These are phyloP conservation scores for Eucalyptus cloeziana DNA, from an alignment of 345 rosid species.

Conservation along the genomic window DNA sequence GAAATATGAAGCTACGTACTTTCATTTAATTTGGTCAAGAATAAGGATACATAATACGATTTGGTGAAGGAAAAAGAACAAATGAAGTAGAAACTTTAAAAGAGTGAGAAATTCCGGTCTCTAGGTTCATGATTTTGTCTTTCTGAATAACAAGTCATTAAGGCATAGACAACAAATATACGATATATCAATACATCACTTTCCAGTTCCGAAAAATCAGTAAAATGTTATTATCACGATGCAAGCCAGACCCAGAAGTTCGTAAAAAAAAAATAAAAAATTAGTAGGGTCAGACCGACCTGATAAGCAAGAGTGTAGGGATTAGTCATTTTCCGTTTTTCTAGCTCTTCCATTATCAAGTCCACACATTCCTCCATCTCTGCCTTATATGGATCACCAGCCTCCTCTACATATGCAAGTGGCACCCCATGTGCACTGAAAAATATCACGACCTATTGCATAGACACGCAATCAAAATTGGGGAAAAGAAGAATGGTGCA, in stretches of 20 bases:
- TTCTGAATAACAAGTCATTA: not conserved
- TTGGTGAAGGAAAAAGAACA: not conserved
- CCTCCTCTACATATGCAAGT: slow-evolving; percentile 97
- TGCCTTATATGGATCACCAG: slow-evolving; percentile 99
- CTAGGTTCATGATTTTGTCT: not conserved
- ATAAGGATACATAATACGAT: not conserved
- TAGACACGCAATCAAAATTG: not conserved
- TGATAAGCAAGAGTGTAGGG: slow-evolving; percentile 92
- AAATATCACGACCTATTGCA: slow-evolving; percentile 81
- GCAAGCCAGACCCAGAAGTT: not conserved
- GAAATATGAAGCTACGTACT: not conserved
- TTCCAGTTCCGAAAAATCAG: not conserved
- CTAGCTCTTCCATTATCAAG: slow-evolving; percentile 92
- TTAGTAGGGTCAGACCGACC: slow-evolving; percentile 18
- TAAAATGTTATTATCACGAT: not conserved
- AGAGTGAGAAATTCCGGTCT: not conserved
- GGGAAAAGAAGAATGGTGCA: not conserved
- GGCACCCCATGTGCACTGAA: slow-evolving; percentile 99
- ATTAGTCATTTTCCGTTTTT: slow-evolving; percentile 63
- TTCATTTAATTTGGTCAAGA: not conserved
- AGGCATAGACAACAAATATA: not conserved
- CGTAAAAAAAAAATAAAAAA: not conserved
- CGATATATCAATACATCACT: not conserved
- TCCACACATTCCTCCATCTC: slow-evolving; percentile 99
- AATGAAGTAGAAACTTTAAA: not conserved